Percentiles rank a stretch among this genome's conserved stretches.
These are phyloP conservation scores for Russula dissimulans DNA, from an alignment of 768 basidiomycete species.

Conservation along the genomic window DNA sequence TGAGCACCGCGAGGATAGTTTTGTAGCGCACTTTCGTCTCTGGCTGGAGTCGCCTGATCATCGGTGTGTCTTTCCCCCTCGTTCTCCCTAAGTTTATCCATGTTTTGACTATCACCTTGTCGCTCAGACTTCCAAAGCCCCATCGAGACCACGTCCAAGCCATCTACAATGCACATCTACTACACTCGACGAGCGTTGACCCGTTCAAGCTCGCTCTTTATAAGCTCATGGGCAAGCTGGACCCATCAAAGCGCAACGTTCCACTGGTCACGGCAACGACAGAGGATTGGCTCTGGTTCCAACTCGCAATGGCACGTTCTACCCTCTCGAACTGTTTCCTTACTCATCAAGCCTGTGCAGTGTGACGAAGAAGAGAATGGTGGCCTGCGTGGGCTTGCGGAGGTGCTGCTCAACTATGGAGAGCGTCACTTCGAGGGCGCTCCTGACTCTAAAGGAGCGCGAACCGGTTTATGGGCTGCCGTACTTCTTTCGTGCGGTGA, in stretches of 20 bases:
- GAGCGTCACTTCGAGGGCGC: slow-evolving; percentile 75
- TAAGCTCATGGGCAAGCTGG: slow-evolving; percentile 90
- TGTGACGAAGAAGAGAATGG: slow-evolving; percentile 77
- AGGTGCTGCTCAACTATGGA: slow-evolving; percentile 69
- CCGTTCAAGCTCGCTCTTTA: slow-evolving; percentile 95
- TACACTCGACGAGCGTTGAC: slow-evolving; percentile 80
- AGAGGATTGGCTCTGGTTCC: slow-evolving; percentile 99
- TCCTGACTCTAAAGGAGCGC: slow-evolving; percentile 46
- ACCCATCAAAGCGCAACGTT: slow-evolving; percentile 69
- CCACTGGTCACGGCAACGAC: slow-evolving; percentile 82
- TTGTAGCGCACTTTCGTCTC: slow-evolving; percentile 71
- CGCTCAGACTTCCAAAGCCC: slow-evolving; percentile 51
- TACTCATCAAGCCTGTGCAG: slow-evolving; percentile 27
- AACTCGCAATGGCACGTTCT: slow-evolving; percentile 65
- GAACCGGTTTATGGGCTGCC: slow-evolving; percentile 67
- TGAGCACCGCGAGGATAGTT: slow-evolving; percentile 71
- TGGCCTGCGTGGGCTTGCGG: slow-evolving; percentile 62
- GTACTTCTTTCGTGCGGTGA: slow-evolving; percentile 87
- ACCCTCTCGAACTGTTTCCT: background rate
- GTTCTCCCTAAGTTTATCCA: background rate
- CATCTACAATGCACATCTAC: slow-evolving; percentile 78
- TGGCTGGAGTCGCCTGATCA: slow-evolving; percentile 79
- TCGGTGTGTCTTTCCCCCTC: slow-evolving; percentile 37
- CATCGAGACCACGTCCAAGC: slow-evolving; percentile 75
- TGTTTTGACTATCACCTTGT: background rate